phyloP scores from a whole-genome alignment of 768 basidiomycete genomes.

The Sarcodon sp. region DNA sequence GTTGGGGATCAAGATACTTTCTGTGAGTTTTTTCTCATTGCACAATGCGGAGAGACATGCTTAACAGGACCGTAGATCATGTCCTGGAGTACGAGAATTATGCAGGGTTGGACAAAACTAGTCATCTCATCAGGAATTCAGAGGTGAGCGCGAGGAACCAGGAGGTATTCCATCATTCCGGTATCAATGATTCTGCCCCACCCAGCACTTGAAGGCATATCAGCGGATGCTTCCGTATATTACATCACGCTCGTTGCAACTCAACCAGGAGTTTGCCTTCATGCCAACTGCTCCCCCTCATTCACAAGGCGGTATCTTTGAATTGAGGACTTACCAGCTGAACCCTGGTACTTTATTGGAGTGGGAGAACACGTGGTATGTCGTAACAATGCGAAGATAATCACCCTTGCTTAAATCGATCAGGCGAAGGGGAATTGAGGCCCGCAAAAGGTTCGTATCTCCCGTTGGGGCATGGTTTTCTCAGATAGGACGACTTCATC shows the following conservation, averaged over 20 bases:
- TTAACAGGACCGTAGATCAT: slow-evolving; percentile 24
- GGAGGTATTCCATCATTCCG: background rate
- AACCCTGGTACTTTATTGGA: slow-evolving; percentile 85
- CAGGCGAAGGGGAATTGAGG: slow-evolving; percentile 92
- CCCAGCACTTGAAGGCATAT: slow-evolving; percentile 55
- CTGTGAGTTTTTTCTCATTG: slow-evolving; percentile 22
- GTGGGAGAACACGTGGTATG: slow-evolving; percentile 90
- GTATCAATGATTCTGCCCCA: slow-evolving; percentile 1
- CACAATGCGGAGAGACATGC: background rate
- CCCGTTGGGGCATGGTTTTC: slow-evolving; percentile 92
- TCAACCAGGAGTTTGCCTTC: slow-evolving; percentile 92
- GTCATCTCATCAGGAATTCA: slow-evolving; percentile 25
- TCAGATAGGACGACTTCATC: slow-evolving; percentile 70
- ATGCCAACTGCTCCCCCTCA: slow-evolving; percentile 85
- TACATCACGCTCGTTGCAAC: slow-evolving; percentile 57
- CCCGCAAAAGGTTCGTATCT: slow-evolving; percentile 73
- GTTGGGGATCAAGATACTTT: slow-evolving; percentile 88
- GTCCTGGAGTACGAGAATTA: slow-evolving; percentile 95
- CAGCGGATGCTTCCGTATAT: slow-evolving; percentile 69
- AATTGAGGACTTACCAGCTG: slow-evolving; percentile 80
- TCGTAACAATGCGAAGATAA: background rate
- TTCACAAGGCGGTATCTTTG: slow-evolving; percentile 84
- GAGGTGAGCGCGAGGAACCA: slow-evolving; percentile 31
- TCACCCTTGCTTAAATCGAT: background rate
- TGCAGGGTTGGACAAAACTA: slow-evolving; percentile 74